phyloP scores from a whole-genome alignment of 2,329 filamentous ascomycete species.

The Ophiostoma sp. region DNA sequence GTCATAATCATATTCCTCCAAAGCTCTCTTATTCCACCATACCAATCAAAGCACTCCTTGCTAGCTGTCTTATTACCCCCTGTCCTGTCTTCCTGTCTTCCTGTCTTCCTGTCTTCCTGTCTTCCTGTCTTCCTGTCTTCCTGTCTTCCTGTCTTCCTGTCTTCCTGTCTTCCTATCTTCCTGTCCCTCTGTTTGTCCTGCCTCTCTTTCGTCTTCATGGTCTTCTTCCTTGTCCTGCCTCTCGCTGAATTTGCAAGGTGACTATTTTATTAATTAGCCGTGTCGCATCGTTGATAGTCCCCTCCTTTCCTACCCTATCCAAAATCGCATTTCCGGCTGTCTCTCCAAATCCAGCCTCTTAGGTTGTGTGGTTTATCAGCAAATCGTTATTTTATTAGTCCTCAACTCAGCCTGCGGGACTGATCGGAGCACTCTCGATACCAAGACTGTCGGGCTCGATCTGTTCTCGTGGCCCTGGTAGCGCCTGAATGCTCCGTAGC shows the following conservation, averaged over 20 bases:
- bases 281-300: too few species aligned
- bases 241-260: too few species aligned
- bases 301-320: too few species aligned
- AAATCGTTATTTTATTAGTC: too few species aligned
- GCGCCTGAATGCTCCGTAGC: neutral
- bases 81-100: neutral
- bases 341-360: too few species aligned
- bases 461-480: constrained; percentile 7
- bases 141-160: neutral
- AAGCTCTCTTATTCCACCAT: neutral
- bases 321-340: too few species aligned
- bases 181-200: too few species aligned
- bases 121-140: neutral
- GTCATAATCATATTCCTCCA: neutral
- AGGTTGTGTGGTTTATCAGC: too few species aligned
- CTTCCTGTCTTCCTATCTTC: too few species aligned
- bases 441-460: constrained; percentile 9
- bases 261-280: too few species aligned
- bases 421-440: constrained; percentile 12
- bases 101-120: neutral
- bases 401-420: constrained; percentile 3
- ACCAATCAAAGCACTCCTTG: neutral
- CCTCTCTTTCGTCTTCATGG: too few species aligned
- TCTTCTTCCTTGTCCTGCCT: too few species aligned
- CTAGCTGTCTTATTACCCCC: neutral